Evolutionary conservation across 2,329 filamentous ascomycete genomes (phyloP).

Genomic region (Diaporthe destruens): DNA sequence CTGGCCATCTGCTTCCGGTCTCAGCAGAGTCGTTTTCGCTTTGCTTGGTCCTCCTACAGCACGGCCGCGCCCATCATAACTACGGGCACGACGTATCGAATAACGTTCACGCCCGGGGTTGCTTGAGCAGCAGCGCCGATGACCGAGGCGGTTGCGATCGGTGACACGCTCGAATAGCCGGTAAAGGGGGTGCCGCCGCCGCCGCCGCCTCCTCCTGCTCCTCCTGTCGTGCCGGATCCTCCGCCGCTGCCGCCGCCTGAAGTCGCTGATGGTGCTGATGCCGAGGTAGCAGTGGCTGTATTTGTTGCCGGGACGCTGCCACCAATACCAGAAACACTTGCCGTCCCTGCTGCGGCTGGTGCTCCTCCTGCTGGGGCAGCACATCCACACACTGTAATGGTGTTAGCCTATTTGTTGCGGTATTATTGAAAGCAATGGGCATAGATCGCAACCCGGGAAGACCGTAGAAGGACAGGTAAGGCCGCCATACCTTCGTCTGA

Average conservation of each 20-base stretch:
- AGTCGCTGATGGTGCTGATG: neutral
- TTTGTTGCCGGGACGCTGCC: conserved; percentile 12
- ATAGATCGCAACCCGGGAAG: neutral
- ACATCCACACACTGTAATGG: conserved; percentile 36
- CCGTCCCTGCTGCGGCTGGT: conserved; percentile 19
- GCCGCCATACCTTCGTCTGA: conserved; percentile 46
- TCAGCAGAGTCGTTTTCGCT: neutral
- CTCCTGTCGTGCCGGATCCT: conserved; percentile 18
- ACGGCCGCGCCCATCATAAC: conserved; percentile 35
- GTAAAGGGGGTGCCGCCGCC: conserved; percentile 37
- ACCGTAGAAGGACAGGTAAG: neutral
- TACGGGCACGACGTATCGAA: conserved; percentile 34
- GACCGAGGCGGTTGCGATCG: conserved; percentile 39
- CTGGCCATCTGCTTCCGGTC: neutral
- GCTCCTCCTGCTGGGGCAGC: conserved; percentile 32
- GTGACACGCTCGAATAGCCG: conserved; percentile 39
- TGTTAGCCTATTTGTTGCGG: neutral
- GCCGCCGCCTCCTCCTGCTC: neutral
- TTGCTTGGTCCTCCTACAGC: conserved; percentile 7
- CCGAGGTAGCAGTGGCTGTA: conserved; percentile 25
- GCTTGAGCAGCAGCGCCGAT: conserved; percentile 36
- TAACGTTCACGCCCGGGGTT: conserved; percentile 20
- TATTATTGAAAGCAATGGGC: neutral
- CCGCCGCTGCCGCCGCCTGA: neutral
- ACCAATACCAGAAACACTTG: conserved; percentile 28